A percentile compares a stretch with the other conserved stretches of the same genome.
Conservation (phyloP, 306 rosid species). For the Prunus mira region DNA sequence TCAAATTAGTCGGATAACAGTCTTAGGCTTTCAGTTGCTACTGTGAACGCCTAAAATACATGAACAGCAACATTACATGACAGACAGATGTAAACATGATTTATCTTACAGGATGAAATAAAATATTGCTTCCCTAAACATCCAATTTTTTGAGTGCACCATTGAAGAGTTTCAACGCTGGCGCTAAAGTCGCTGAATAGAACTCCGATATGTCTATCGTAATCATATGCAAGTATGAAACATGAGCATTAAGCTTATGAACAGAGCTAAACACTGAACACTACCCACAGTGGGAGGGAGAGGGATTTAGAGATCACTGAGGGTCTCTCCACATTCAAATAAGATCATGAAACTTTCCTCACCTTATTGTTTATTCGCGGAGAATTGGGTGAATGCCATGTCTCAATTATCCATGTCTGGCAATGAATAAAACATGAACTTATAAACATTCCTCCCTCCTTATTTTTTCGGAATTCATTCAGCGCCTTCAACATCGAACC, state of each 20-base stretch:
- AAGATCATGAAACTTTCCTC: neutral
- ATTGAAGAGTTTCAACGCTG: neutral
- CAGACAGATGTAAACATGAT: too few species aligned
- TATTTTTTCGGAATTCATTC: conserved; percentile 50
- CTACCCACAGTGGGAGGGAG: neutral
- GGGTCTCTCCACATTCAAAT: neutral
- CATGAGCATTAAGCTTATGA: neutral
- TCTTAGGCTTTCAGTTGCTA: neutral
- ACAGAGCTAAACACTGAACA: neutral
- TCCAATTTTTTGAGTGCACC: neutral
- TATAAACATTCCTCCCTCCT: conserved; percentile 69
- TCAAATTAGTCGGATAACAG: neutral
- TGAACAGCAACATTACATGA: neutral
- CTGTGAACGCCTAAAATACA: neutral
- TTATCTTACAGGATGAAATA: neutral
- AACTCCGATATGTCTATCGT: neutral
- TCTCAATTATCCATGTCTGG: conserved; percentile 67
- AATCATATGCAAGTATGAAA: neutral
- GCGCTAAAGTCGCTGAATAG: neutral
- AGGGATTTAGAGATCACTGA: too few species aligned
- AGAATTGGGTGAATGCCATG: conserved; percentile 83
- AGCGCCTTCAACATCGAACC: conserved; percentile 61
- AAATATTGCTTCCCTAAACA: neutral
- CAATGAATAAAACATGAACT: conserved; percentile 85
- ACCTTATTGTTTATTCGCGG: conserved; percentile 78